phyloP scores from a whole-genome alignment of 2,329 filamentous ascomycete genomes.

The Elsinoe perseae region DNA sequence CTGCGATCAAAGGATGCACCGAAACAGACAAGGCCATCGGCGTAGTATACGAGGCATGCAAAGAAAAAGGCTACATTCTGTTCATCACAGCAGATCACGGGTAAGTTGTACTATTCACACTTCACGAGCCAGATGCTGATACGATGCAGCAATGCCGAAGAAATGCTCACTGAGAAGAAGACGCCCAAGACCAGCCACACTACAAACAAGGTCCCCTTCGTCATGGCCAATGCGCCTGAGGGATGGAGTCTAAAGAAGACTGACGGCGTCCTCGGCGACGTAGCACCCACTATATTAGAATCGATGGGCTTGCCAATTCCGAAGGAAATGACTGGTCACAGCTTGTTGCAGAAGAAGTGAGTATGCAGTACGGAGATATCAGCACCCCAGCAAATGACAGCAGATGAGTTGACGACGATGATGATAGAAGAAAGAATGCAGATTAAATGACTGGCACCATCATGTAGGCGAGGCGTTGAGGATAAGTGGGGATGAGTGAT shows the following conservation, averaged over 20 bases:
- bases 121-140: conserved; percentile 19
- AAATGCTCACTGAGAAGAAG: conserved; percentile 95
- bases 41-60: conserved; percentile 85
- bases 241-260: conserved; percentile 79
- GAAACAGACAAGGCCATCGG: conserved; percentile 93
- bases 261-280: conserved; percentile 88
- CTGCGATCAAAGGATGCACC: conserved; percentile 73
- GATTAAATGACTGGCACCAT: not conserved
- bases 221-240: conserved; percentile 94
- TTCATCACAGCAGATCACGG: conserved; percentile 97
- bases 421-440: conserved; percentile 4
- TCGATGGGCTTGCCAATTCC: conserved; percentile 88
- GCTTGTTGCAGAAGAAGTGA: conserved; percentile 67
- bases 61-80: conserved; percentile 83
- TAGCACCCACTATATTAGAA: conserved; percentile 86
- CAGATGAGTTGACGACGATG: conserved; percentile 14
- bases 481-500: not conserved
- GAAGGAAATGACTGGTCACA: conserved; percentile 83
- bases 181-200: conserved; percentile 98
- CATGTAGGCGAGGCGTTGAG: not conserved
- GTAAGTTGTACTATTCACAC: conserved; percentile 36
- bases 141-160: conserved; percentile 69
- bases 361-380: not conserved
- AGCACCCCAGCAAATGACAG: not conserved
- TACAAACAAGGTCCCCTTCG: conserved; percentile 92